Evolutionary conservation across 305 asterid species (phyloP).

Genomic region (Rubia peregrina): DNA sequence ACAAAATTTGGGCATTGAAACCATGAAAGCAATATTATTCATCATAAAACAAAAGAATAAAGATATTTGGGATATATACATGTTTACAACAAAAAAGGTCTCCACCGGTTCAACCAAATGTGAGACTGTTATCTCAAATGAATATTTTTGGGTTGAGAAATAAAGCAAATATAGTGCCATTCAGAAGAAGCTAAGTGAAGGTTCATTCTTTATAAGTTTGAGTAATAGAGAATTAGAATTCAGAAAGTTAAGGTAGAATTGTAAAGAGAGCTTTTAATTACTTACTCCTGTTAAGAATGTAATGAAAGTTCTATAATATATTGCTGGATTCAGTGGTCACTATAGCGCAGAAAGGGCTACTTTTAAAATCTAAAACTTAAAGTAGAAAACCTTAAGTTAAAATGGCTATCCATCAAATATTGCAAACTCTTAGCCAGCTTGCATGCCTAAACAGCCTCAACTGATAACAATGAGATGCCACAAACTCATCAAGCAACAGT

Average conservation of each 20-base stretch:
- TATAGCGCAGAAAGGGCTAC: background rate
- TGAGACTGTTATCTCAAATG: background rate
- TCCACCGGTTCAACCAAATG: background rate
- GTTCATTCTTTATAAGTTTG: background rate
- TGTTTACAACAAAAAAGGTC: background rate
- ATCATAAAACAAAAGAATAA: background rate
- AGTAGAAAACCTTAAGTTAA: background rate
- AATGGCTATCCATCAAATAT: background rate
- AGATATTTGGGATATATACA: background rate
- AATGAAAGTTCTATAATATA: background rate
- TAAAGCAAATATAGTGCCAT: background rate
- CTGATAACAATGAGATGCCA: background rate
- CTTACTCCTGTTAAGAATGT: background rate
- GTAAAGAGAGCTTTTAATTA: background rate
- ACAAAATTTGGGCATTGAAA: too few relatives aligned
- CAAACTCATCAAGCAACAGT: background rate
- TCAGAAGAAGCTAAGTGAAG: background rate
- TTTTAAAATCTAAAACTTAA: background rate
- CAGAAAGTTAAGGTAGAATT: background rate
- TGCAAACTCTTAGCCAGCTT: background rate
- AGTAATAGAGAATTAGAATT: background rate
- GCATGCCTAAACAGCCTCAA: background rate
- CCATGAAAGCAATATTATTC: too few relatives aligned
- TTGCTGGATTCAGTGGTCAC: background rate
- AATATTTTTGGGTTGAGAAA: background rate